phyloP scores from a whole-genome alignment of 2,329 filamentous ascomycete species.

The Lomentospora prolificans region DNA sequence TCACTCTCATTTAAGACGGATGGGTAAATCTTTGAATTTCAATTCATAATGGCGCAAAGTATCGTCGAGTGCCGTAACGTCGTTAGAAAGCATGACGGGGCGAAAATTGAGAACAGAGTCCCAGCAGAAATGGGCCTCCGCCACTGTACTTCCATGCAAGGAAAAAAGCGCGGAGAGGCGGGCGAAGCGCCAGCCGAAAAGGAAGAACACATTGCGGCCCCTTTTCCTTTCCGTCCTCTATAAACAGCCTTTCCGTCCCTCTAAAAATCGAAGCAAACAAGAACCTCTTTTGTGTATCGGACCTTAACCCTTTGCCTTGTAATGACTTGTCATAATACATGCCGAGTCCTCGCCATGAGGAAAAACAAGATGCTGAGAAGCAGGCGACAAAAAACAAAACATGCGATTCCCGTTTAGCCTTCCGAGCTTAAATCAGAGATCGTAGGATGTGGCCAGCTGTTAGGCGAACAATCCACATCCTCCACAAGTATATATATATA shows the following conservation, averaged over 20 bases:
- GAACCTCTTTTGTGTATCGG: neutral
- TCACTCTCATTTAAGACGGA: neutral
- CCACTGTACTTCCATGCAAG: no score
- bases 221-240: neutral
- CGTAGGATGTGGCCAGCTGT: neutral
- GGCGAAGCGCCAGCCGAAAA: neutral
- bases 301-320: neutral
- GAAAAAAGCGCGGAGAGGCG: neutral
- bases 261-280: neutral
- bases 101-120: neutral
- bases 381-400: neutral
- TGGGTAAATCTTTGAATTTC: neutral
- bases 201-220: neutral
- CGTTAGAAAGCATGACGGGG: neutral
- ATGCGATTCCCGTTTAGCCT: neutral
- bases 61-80: neutral
- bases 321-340: constrained; percentile 3
- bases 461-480: neutral
- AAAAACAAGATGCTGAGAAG: constrained; percentile 1
- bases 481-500: neutral
- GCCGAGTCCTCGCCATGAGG: neutral
- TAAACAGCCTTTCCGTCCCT: neutral
- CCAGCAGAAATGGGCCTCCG: no score
- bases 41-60: constrained; percentile 1
- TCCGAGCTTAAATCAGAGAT: constrained; percentile 1